A percentile compares a stretch with the other conserved stretches of the same genome.
These are phyloP conservation scores for Saccharomycopsis fibuligera DNA, from an alignment of 805 yeast species.

Conservation along the genomic window DNA sequence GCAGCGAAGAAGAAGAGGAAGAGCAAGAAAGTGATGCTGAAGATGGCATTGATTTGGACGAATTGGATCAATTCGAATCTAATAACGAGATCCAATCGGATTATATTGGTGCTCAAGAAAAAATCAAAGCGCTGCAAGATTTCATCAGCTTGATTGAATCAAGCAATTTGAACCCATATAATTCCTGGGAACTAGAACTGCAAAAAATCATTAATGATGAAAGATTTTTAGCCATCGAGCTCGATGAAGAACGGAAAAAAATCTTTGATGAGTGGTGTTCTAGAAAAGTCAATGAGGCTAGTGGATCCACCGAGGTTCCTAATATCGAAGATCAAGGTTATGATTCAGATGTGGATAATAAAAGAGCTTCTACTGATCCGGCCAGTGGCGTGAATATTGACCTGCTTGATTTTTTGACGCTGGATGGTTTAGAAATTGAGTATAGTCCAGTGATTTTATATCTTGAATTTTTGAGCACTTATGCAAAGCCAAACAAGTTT, in stretches of 20 bases:
- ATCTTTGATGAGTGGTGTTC: constrained; percentile 44
- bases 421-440: neutral
- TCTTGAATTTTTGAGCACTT: constrained; percentile 8
- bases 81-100: constrained; percentile 19
- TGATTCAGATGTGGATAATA: neutral
- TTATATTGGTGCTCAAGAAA: constrained; percentile 15
- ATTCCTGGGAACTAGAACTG: constrained; percentile 43
- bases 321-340: neutral
- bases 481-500: constrained; percentile 12
- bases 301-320: neutral
- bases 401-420: neutral
- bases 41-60: constrained; percentile 23
- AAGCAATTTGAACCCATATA: constrained; percentile 35
- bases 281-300: constrained; percentile 13
- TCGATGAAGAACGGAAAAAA: constrained; percentile 31
- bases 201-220: constrained; percentile 37
- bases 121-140: constrained; percentile 6
- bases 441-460: constrained; percentile 6
- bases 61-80: constrained; percentile 21
- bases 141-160: constrained; percentile 30
- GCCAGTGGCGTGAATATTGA: neutral
- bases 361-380: neutral
- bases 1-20: neutral
- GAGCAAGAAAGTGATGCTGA: constrained; percentile 23
- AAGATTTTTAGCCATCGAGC: constrained; percentile 31